Conservation (phyloP, 2,329 filamentous ascomycete species). For the Coleophoma crateriformis region DNA sequence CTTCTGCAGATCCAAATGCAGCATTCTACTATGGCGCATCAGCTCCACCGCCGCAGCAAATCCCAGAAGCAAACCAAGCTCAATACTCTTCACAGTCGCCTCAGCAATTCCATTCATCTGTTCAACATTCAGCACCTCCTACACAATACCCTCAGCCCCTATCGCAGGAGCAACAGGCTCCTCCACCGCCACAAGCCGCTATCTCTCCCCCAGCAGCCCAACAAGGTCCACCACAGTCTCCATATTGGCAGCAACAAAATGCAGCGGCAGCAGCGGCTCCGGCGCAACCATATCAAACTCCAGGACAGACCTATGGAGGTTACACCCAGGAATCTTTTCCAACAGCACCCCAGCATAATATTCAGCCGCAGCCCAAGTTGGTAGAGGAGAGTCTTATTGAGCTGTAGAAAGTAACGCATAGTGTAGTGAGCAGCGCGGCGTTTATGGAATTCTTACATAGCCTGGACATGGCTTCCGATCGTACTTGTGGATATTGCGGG, state of each 20-base stretch:
- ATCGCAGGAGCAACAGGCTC: background rate
- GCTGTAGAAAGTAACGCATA: conserved; percentile 38
- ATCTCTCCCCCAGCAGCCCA: background rate
- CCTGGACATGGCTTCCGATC: no score
- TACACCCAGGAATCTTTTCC: conserved; percentile 61
- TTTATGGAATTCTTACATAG: no score
- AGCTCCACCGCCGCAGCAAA: conserved; percentile 36
- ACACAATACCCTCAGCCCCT: conserved; percentile 22
- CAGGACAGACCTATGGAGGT: conserved; percentile 34
- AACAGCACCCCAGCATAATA: conserved; percentile 56
- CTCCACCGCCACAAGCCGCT: background rate
- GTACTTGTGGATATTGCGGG: no score
- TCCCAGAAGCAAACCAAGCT: conserved; percentile 25
- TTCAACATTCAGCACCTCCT: conserved; percentile 17
- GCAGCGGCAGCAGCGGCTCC: conserved; percentile 27
- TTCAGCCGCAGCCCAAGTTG: conserved; percentile 41
- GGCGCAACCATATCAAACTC: conserved; percentile 33
- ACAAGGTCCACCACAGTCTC: conserved; percentile 26
- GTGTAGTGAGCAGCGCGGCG: no score
- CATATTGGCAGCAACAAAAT: conserved; percentile 44
- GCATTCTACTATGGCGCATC: conserved; percentile 51
- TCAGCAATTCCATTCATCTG: conserved; percentile 20
- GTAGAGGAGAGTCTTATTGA: conserved; percentile 80
- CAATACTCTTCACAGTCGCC: conserved; percentile 31
- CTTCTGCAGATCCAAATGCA: conserved; percentile 44